These are phyloP conservation scores for Neurospora sp. DNA, from an alignment of 495 filamentous ascomycete genomes.

Conservation along the genomic window DNA sequence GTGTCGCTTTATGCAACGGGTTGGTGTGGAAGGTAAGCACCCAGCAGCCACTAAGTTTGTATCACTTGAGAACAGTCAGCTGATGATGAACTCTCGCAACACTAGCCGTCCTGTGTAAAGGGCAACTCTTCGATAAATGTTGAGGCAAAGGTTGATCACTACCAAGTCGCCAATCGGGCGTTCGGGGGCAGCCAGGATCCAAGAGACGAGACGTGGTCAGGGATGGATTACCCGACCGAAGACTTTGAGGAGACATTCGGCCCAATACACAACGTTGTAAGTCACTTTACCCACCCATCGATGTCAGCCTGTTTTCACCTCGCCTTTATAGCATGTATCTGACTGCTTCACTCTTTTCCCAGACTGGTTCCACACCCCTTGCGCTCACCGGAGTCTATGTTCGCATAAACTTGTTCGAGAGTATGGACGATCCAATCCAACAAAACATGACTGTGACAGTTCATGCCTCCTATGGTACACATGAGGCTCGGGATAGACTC, in stretches of 20 bases:
- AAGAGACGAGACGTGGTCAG: background rate
- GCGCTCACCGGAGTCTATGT: background rate
- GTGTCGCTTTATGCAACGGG: background rate
- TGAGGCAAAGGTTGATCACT: background rate
- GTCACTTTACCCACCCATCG: background rate
- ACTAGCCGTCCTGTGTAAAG: background rate
- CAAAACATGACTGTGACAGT: background rate
- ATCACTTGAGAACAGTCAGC: background rate
- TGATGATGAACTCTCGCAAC: background rate
- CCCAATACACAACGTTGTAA: background rate
- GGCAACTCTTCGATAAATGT: background rate
- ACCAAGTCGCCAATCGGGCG: background rate
- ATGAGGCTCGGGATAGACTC: background rate
- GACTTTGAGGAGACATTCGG: background rate
- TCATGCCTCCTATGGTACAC: background rate
- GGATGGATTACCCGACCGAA: background rate
- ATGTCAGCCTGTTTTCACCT: background rate
- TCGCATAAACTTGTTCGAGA: background rate
- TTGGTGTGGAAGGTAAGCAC: background rate
- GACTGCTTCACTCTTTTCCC: background rate
- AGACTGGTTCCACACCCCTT: background rate
- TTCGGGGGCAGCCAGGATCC: background rate
- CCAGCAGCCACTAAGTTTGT: background rate
- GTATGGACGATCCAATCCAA: background rate
- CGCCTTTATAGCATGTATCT: background rate